These are phyloP conservation scores for Starmerella khaoyaiensis DNA, from an alignment of 805 yeast genomes.

Conservation along the genomic window DNA sequence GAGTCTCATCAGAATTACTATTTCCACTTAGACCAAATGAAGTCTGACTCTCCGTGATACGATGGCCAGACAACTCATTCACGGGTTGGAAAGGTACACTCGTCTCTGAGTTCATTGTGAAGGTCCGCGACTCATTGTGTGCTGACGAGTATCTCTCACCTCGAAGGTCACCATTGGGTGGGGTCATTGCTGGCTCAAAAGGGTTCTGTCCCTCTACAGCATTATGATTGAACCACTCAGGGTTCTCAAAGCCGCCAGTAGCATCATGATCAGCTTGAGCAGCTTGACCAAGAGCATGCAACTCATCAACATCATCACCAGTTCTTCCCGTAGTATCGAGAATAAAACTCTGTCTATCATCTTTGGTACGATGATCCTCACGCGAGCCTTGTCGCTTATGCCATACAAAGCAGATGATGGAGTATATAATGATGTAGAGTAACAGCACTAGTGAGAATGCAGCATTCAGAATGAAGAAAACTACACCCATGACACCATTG, in stretches of 20 bases:
- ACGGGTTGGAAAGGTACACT: slow-evolving; percentile 2
- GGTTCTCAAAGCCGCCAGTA: slow-evolving; percentile 37
- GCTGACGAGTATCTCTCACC: slow-evolving; percentile 5
- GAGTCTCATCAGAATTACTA: slow-evolving; percentile 1
- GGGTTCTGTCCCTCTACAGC: slow-evolving; percentile 12
- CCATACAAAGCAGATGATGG: slow-evolving; percentile 38
- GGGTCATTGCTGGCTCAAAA: slow-evolving; percentile 14
- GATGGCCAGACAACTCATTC: slow-evolving; percentile 3
- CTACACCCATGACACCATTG: slow-evolving; percentile 79
- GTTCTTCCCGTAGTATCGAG: slow-evolving; percentile 18
- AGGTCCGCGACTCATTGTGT: slow-evolving; percentile 8
- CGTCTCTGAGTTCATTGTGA: slow-evolving; percentile 10
- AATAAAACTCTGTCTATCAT: slow-evolving; percentile 78
- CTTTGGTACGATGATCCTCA: slow-evolving; percentile 67
- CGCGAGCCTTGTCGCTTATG: slow-evolving; percentile 79
- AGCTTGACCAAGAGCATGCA: slow-evolving; percentile 65
- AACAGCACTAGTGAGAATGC: slow-evolving; percentile 69
- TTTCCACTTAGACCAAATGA: slow-evolving; percentile 11
- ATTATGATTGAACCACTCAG: slow-evolving; percentile 20
- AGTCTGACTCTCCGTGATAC: slow-evolving; percentile 10
- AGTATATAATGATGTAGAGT: slow-evolving; percentile 54
- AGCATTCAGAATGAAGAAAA: slow-evolving; percentile 79
- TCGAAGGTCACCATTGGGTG: slow-evolving; percentile 8
- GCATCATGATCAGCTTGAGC: slow-evolving; percentile 61
- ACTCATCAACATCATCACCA: slow-evolving; percentile 27